Evolutionary conservation across 1,139 yeast genomes (phyloP), one percentile per base, ranked within the genome.

Genomic region (Trichomonascaceae sp.): DNA sequence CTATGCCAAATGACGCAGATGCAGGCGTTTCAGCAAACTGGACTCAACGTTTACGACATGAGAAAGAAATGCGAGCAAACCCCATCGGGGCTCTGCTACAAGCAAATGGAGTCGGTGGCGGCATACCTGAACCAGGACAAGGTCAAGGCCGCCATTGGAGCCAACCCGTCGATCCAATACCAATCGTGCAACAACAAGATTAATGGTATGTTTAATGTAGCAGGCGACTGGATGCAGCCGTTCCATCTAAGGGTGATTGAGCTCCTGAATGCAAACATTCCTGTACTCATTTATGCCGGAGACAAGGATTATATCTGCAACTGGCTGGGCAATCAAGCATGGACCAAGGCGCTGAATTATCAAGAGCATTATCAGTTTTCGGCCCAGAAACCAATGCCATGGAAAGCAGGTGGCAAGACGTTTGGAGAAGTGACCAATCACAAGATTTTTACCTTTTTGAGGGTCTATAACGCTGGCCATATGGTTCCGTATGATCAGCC

Each of bases 31-130:
- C 87, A 78, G 58, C 69, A 69, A 56, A 77, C 95, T 13, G 97
- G 97, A 31, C 74, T 79, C 59, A 87, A 89, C 53, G 93, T 84
- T 35, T 89, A 89, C 56, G 98, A 89, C 53, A 77, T 89, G 45
- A 75, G 97, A 60, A 73, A 72, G 50, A 69, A 72, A 59, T 89
- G 98, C 62, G 87, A 64, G 73, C 51, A 70, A 71, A 60, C 85
- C 96, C 61, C 84, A 20, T 20, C 23, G 26, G 50, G 47, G 39
- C 69, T 85, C 47, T 87, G 97, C 60, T 87, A 87, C 68, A 64
- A 68, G 31, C 77, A 67, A 27, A 63, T 78, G 57, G 69, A 68
- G 40, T 71, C 69, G 59, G 71, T 79, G 47, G 79, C 74, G 41
- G 58, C 68, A 34, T 81, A 75, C 61, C 64, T 80, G 60, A 80